phyloP scores from a whole-genome alignment of 805 yeast genomes.

The Yarrowia sp. region DNA sequence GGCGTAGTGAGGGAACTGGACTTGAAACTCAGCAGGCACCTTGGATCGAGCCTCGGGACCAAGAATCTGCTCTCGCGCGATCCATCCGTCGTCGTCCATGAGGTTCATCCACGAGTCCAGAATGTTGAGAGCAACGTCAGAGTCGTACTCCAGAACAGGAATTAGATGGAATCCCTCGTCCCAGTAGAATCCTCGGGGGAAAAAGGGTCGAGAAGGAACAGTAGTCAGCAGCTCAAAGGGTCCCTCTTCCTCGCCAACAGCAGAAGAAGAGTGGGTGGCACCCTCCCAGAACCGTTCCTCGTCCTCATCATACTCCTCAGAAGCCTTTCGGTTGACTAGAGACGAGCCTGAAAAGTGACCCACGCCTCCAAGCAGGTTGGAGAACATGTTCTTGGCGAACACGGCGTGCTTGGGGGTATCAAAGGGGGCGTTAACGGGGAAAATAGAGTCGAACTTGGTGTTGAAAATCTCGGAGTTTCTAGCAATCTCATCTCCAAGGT shows the following conservation, averaged over 20 bases:
- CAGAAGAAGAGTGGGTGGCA: conserved; percentile 28
- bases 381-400: conserved; percentile 76
- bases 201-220: conserved; percentile 89
- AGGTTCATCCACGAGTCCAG: conserved; percentile 82
- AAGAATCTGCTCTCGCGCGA: conserved; percentile 90
- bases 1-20: conserved; percentile 85
- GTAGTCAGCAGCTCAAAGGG: conserved; percentile 75
- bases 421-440: conserved; percentile 57
- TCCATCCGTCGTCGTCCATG: conserved; percentile 92
- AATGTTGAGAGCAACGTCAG: conserved; percentile 76
- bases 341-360: conserved; percentile 85
- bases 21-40: conserved; percentile 80
- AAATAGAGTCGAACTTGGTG: conserved; percentile 50
- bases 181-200: conserved; percentile 98
- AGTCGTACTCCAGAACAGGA: conserved; percentile 78
- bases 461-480: conserved; percentile 46
- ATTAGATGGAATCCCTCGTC: conserved; percentile 95
- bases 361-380: conserved; percentile 86
- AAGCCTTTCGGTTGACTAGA: conserved; percentile 69
- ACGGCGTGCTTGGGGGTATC: conserved; percentile 42
- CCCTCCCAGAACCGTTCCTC: conserved; percentile 47
- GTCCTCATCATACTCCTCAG: conserved; percentile 67
- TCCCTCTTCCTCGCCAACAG: conserved; percentile 51
- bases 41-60: conserved; percentile 87
- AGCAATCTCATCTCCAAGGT: conserved; percentile 37